phyloP scores from a whole-genome alignment of 2,329 filamentous ascomycete genomes.

The Fusarium proliferatum region DNA sequence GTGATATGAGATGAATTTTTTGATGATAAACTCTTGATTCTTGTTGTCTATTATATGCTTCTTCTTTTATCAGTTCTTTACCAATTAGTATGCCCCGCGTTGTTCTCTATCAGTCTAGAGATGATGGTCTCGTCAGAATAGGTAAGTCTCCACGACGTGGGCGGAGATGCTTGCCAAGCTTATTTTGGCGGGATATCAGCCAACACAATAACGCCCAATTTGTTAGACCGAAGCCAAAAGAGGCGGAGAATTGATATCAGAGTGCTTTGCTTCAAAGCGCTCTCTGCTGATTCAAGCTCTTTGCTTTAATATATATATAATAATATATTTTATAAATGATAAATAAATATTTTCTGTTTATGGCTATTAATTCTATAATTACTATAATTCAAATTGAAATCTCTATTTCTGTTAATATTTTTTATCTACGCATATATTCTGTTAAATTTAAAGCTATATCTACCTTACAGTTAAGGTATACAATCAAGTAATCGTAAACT shows the following conservation, averaged over 20 bases:
- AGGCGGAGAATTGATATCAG: not conserved
- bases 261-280: too few relatives aligned
- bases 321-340: too few relatives aligned
- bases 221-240: not conserved
- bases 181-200: not conserved
- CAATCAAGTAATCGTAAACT: too few relatives aligned
- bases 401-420: too few relatives aligned
- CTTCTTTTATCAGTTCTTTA: not conserved
- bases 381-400: too few relatives aligned
- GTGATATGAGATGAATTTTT: not conserved
- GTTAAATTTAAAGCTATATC: too few relatives aligned
- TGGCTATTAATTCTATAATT: too few relatives aligned
- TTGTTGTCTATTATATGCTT: slow-evolving; percentile 25
- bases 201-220: not conserved
- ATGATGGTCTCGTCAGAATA: slow-evolving; percentile 17
- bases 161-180: slow-evolving; percentile 17
- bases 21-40: not conserved
- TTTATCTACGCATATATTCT: too few relatives aligned
- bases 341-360: too few relatives aligned
- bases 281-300: too few relatives aligned
- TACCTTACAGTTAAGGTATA: too few relatives aligned
- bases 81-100: slow-evolving; percentile 30
- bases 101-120: not conserved
- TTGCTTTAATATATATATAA: too few relatives aligned
- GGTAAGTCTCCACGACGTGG: slow-evolving; percentile 40